Percentiles rank a stretch among this genome's conserved stretches.
These are phyloP conservation scores for Kluyveromyces aestuarii DNA, from an alignment of 805 yeast genomes.

Conservation along the genomic window DNA sequence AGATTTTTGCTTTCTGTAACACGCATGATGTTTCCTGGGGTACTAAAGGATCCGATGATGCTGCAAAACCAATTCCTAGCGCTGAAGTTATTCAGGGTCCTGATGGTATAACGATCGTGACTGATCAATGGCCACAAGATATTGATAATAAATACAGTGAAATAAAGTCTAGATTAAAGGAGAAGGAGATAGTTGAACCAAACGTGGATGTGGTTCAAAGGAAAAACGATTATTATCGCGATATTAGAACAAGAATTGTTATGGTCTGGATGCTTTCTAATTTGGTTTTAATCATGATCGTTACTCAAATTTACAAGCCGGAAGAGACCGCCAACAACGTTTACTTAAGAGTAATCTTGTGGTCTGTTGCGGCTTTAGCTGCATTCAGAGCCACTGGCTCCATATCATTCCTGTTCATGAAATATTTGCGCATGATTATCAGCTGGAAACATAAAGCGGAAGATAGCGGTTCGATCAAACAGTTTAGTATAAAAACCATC, in stretches of 20 bases:
- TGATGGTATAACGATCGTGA: slow-evolving; percentile 76
- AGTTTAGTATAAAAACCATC: slow-evolving; percentile 8
- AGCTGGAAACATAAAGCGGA: slow-evolving; percentile 33
- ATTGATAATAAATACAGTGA: slow-evolving; percentile 30
- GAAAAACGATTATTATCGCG: slow-evolving; percentile 83
- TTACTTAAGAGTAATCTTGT: slow-evolving; percentile 74
- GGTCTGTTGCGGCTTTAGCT: slow-evolving; percentile 88
- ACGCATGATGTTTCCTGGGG: slow-evolving; percentile 99
- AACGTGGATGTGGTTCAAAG: slow-evolving; percentile 23
- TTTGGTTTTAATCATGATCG: slow-evolving; percentile 72
- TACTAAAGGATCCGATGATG: slow-evolving; percentile 86
- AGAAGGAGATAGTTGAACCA: slow-evolving; percentile 23
- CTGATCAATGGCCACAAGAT: slow-evolving; percentile 37
- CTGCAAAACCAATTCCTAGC: slow-evolving; percentile 60
- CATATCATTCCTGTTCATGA: slow-evolving; percentile 46
- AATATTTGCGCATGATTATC: slow-evolving; percentile 32
- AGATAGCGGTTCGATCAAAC: slow-evolving; percentile 24
- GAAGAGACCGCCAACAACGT: slow-evolving; percentile 58
- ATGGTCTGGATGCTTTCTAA: slow-evolving; percentile 86
- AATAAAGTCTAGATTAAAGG: slow-evolving; percentile 30
- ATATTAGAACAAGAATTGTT: slow-evolving; percentile 92
- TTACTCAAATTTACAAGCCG: slow-evolving; percentile 71
- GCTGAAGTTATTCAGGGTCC: slow-evolving; percentile 77
- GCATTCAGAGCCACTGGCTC: slow-evolving; percentile 80
- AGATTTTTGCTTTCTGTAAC: slow-evolving; percentile 94